These are phyloP conservation scores for Taiozyma sp. DNA, from an alignment of 1,139 yeast genomes.

Conservation along the genomic window DNA sequence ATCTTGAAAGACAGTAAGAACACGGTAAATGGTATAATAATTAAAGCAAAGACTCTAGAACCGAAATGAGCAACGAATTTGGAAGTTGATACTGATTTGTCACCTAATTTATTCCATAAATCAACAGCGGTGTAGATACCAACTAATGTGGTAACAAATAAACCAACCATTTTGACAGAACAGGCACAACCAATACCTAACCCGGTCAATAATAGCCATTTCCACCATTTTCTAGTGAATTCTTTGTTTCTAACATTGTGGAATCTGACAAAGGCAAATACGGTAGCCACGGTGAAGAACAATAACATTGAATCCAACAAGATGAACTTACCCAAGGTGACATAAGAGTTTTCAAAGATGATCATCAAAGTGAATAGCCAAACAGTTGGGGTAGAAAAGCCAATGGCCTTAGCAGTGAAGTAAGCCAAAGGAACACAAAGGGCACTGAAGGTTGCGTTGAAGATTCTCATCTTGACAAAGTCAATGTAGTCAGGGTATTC, in stretches of 20 bases:
- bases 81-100: constrained; percentile 44
- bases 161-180: constrained; percentile 84
- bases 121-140: constrained; percentile 75
- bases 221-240: constrained; percentile 88
- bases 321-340: constrained; percentile 88
- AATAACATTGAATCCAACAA: constrained; percentile 93
- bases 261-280: constrained; percentile 72
- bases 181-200: constrained; percentile 69
- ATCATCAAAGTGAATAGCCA: constrained; percentile 92
- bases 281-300: constrained; percentile 83
- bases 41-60: constrained; percentile 55
- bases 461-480: constrained; percentile 87
- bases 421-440: constrained; percentile 92
- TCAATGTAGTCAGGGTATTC: constrained; percentile 81
- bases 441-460: constrained; percentile 88
- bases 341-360: constrained; percentile 75
- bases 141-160: constrained; percentile 66
- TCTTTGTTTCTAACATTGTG: constrained; percentile 61
- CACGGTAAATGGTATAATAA: constrained; percentile 55
- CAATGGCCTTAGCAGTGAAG: constrained; percentile 82
- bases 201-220: constrained; percentile 81
- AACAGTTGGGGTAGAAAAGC: constrained; percentile 72
- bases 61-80: constrained; percentile 57
- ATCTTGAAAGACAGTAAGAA: constrained; percentile 64
- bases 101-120: constrained; percentile 64